These are phyloP conservation scores for Astragalus glycyphyllos DNA, from an alignment of 306 rosid genomes.

Conservation along the genomic window DNA sequence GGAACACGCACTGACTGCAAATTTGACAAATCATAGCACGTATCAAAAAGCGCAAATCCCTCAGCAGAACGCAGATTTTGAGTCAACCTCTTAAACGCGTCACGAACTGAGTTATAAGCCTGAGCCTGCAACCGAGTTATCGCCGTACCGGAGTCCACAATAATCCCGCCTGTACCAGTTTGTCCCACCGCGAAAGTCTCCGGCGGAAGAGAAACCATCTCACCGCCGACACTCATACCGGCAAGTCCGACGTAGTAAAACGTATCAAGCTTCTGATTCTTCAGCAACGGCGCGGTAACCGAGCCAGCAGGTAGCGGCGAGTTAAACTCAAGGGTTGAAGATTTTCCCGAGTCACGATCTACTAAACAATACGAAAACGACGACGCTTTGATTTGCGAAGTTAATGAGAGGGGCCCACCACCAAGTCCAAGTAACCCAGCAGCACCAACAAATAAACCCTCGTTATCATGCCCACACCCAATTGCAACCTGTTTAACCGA, in stretches of 20 bases:
- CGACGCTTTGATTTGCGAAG: constrained; percentile 70
- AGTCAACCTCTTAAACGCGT: constrained; percentile 62
- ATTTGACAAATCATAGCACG: constrained; percentile 79
- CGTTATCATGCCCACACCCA: constrained; percentile 91
- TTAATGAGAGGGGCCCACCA: constrained; percentile 68
- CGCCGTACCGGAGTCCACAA: constrained; percentile 90
- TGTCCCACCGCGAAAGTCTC: constrained; percentile 49
- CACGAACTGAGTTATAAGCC: constrained; percentile 74
- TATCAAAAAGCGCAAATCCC: constrained; percentile 73
- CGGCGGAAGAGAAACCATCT: constrained; percentile 52
- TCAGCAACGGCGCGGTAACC: constrained; percentile 54
- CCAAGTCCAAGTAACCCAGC: constrained; percentile 96
- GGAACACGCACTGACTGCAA: constrained; percentile 63
- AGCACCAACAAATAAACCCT: constrained; percentile 75
- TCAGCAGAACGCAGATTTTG: constrained; percentile 46
- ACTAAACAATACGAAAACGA: constrained; percentile 89
- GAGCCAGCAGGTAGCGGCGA: constrained; percentile 69
- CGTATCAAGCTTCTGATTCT: constrained; percentile 47
- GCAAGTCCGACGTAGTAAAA: constrained; percentile 69
- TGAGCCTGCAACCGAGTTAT: constrained; percentile 70
- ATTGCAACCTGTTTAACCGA: constrained; percentile 53
- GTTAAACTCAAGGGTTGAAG: constrained; percentile 91
- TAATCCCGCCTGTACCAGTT: constrained; percentile 73
- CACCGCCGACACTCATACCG: constrained; percentile 83
- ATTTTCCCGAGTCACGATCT: constrained; percentile 68